Conservation (phyloP, 148 eudicot species). For the Pharnaceum exiguum region DNA sequence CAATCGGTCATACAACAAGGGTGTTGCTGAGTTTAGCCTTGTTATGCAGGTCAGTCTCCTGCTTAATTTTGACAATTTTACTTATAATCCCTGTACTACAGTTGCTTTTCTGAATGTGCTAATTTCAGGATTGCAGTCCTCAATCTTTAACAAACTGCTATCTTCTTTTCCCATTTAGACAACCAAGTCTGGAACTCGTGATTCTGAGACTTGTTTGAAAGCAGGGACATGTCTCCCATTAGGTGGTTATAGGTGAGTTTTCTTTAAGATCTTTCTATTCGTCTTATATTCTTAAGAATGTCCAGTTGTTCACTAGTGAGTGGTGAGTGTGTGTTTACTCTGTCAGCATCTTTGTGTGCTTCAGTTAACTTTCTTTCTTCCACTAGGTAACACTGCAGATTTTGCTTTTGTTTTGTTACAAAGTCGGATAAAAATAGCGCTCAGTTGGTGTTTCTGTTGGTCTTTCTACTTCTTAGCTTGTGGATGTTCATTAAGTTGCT, state of each 20-base stretch:
- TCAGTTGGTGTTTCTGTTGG: too few species aligned
- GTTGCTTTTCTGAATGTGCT: not conserved
- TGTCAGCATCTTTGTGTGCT: too few species aligned
- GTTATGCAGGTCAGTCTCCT: constrained; percentile 81
- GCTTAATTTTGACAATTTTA: constrained; percentile 1
- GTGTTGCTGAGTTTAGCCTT: constrained; percentile 85
- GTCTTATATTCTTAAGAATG: not conserved
- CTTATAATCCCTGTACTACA: not conserved
- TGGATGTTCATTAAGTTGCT: too few species aligned
- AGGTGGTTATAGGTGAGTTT: constrained; percentile 92
- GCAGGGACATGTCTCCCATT: constrained; percentile 79
- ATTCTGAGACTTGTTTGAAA: constrained; percentile 83
- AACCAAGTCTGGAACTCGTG: constrained; percentile 77
- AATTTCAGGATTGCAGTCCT: not conserved
- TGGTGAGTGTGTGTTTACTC: not conserved
- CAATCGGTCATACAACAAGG: constrained; percentile 41
- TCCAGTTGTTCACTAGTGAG: too few species aligned
- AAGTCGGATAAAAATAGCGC: too few species aligned
- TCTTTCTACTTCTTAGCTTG: too few species aligned
- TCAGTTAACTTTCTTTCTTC: too few species aligned
- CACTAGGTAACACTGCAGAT: too few species aligned
- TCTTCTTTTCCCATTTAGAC: constrained; percentile 46
- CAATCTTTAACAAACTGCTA: not conserved
- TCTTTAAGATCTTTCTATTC: constrained; percentile 1
- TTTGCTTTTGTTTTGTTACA: too few species aligned